Evolutionary conservation across 1,284 basidiomycete genomes (phyloP).

Genomic region (Meripilus lineatus): DNA sequence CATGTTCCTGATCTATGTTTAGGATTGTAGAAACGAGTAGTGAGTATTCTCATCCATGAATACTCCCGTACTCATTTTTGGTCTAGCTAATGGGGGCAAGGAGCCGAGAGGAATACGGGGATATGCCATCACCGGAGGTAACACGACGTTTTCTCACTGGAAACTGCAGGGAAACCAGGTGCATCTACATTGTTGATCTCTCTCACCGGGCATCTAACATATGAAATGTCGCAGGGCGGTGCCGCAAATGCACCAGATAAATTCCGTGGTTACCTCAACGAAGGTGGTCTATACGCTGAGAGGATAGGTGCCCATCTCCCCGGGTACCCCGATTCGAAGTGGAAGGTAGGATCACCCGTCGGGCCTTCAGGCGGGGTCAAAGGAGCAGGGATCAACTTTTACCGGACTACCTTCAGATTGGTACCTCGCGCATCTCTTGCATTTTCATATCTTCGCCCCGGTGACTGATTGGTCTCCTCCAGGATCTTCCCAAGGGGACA

Average conservation of each 20-base stretch:
- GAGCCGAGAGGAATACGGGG: conserved; percentile 50
- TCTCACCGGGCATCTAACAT: neutral
- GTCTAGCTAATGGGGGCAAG: conserved; percentile 40
- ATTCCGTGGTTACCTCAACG: conserved; percentile 46
- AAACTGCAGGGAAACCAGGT: conserved; percentile 50
- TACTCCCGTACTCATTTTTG: neutral
- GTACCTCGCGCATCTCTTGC: conserved; percentile 18
- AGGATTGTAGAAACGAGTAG: conserved; percentile 44
- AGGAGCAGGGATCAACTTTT: conserved; percentile 47
- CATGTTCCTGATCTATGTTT: too few relatives aligned
- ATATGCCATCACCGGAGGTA: conserved; percentile 37
- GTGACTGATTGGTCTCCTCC: neutral
- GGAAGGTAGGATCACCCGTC: conserved; percentile 34
- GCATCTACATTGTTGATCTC: conserved; percentile 2
- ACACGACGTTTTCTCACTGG: conserved; percentile 38
- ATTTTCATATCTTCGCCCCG: neutral
- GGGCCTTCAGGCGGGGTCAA: conserved; percentile 27
- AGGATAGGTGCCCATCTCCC: conserved; percentile 49
- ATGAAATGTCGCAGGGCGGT: conserved; percentile 31
- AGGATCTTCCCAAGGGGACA: conserved; percentile 32
- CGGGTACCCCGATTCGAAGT: conserved; percentile 39
- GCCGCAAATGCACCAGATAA: conserved; percentile 40
- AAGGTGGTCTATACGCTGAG: conserved; percentile 50
- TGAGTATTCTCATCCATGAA: conserved; percentile 19
- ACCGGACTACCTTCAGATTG: conserved; percentile 43